Base-by-base conservation (phyloP, 805 yeast species). In the Soucietia sequanensis region DNA sequence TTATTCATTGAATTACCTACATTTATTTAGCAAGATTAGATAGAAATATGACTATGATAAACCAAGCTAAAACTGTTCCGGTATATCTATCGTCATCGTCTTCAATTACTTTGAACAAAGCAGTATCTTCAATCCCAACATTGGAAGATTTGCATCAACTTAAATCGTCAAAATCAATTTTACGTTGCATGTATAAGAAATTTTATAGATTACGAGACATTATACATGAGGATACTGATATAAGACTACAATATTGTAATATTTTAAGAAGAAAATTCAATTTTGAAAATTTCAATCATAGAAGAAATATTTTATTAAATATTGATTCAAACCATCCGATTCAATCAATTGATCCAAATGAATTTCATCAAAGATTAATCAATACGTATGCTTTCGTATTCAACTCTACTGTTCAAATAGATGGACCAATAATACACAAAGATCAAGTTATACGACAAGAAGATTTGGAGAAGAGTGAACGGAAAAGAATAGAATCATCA, bases 331-430 rank as follows among this genome's bases (percentile, higher is more conserved):
- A 35, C 15, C 31, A n/a, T n/a, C n/a, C n/a, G n/a, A n/a, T n/a
- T n/a, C n/a, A n/a, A n/a, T n/a, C n/a, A n/a, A n/a, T 43, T 6
- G 31, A 37, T 9, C 35, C 37, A 14, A 25, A 33, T 2, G 58
- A 54, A 25, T 12, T 58, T 4, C 12, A 46, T 3, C 34, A 39
- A 15, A 35, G 68, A 17, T 13, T 56, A 19, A 25, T 47, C 10
- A 60, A 61, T 35, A 56, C 67, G 1, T 34, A 56, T 6, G 52
- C 47, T 16, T 62, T 62, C 43, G 60, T 60, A 5, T 55, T 53
- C 35, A 62, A 62, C 38, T 46, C 64, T 3, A 54, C 65, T 0
- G 46, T 39, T n/a, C 34, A 38, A 5, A 18, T 27, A n/a, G 28
- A 26, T 7, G 42, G 36, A 15, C 43, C 35, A 17, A 35, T 45